Percentiles rank a stretch among this genome's conserved stretches.
phyloP scores from a whole-genome alignment of 331 rosid genomes.

The Cydonia oblonga region DNA sequence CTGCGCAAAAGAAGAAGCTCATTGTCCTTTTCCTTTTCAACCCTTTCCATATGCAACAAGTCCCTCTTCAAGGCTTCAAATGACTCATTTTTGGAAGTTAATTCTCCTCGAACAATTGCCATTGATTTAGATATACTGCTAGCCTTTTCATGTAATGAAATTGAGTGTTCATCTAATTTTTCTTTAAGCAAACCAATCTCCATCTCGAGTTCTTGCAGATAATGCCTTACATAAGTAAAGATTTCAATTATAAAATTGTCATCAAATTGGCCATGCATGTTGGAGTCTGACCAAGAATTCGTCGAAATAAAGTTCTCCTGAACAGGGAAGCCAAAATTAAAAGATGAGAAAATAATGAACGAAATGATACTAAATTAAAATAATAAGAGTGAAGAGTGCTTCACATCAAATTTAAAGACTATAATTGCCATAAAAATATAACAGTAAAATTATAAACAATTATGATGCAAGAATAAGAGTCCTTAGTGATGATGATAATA shows the following conservation, averaged over 20 bases:
- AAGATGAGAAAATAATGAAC: conserved; percentile 4
- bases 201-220: conserved; percentile 41
- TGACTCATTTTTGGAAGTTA: conserved; percentile 51
- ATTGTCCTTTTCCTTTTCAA: conserved; percentile 35
- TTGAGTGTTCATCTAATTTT: conserved; percentile 37
- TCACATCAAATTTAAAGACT: neutral
- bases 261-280: conserved; percentile 24
- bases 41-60: conserved; percentile 19
- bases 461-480: neutral
- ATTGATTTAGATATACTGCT: conserved; percentile 32
- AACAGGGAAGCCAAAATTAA: conserved; percentile 19
- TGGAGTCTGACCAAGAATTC: conserved; percentile 44
- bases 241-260: conserved; percentile 30
- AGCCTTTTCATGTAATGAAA: conserved; percentile 41
- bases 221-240: conserved; percentile 31
- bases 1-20: conserved; percentile 44
- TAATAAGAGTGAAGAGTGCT: neutral
- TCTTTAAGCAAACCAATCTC: conserved; percentile 49
- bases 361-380: neutral
- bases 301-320: conserved; percentile 35
- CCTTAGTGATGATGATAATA: neutral
- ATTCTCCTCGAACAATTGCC: conserved; percentile 37
- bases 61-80: conserved; percentile 48
- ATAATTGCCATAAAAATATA: neutral
- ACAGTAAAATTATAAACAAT: neutral